Conservation (phyloP, 2,329 filamentous ascomycete species). For the Colletotrichum filicis region DNA sequence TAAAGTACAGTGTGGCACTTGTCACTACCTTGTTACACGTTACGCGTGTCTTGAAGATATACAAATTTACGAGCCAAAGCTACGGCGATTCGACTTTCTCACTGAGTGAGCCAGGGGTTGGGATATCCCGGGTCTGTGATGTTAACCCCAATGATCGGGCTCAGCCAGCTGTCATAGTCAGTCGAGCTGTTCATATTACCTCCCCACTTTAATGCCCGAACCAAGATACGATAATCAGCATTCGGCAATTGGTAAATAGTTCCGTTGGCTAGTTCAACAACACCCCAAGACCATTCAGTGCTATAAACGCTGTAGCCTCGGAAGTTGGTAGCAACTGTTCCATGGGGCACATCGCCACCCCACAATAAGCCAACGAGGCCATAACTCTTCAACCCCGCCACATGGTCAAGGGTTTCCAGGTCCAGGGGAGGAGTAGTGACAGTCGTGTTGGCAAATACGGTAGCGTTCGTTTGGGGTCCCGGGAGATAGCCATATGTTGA, state of each 20-base stretch:
- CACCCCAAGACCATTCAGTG: slow-evolving; percentile 20
- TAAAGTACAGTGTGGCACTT: no score
- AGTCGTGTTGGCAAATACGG: neutral
- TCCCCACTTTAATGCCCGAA: slow-evolving; percentile 19
- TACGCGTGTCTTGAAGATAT: neutral
- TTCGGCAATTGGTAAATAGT: slow-evolving; percentile 26
- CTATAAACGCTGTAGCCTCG: slow-evolving; percentile 24
- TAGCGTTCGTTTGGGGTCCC: neutral
- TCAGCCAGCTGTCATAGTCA: slow-evolving; percentile 30
- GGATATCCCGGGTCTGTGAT: slow-evolving; percentile 19
- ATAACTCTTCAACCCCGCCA: slow-evolving; percentile 21
- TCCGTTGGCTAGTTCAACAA: slow-evolving; percentile 23
- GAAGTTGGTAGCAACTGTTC: slow-evolving; percentile 2
- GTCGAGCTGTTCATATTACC: neutral
- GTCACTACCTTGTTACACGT: no score
- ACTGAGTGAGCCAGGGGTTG: slow-evolving; percentile 10
- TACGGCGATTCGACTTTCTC: neutral
- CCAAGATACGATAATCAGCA: slow-evolving; percentile 26
- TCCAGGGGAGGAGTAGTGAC: neutral
- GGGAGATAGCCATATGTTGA: slow-evolving; percentile 7
- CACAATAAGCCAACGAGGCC: slow-evolving; percentile 18
- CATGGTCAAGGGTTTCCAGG: slow-evolving; percentile 12
- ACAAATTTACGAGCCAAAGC: neutral
- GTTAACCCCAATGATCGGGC: slow-evolving; percentile 20
- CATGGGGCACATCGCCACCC: slow-evolving; percentile 15